Evolutionary conservation across 768 basidiomycete species (phyloP), one percentile per base, ranked within the genome.

Genomic region (Dacryopinax primogenitus): DNA sequence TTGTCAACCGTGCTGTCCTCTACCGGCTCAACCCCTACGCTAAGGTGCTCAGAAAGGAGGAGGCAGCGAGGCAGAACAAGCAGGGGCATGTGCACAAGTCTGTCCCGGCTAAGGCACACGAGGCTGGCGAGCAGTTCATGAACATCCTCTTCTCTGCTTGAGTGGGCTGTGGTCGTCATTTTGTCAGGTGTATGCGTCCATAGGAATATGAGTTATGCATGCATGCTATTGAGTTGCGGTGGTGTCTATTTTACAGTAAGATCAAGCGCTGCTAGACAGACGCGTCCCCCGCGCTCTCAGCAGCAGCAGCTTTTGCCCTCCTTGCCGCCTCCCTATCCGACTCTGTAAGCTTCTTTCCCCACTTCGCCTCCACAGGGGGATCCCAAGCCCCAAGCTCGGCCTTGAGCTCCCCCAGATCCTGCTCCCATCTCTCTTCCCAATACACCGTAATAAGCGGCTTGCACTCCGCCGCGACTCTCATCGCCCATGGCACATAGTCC

Each of bases 11-110:
- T 82, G 88, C 83, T 62, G 80, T 94, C 71, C 85, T 94, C 75
- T 94, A 93, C 91, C 88, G 93, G 72, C 84, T 98, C 79, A 98
- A 98, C 83, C 95, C 95, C 63, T 97, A 98, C 78, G 95, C 94
- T 72, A 95, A 95, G 84, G 88, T 88, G 47, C 77, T 93, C 72
- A 88, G 91, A 76, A 81, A 88, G 71, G 88, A 92, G 73, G 92
- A 95, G 75, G 75, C 80, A 81, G 45, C 68, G 71, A 65, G 77
- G 78, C 75, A 83, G 81, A 79, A 79, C 70, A 82, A 83, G 82
- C 86, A 86, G 80, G 76, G 82, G 74, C 37, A 70, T 64, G 86
- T 86, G 77, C 77, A 78, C 51, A 58, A 23, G 4, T 30, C 26
- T 23, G 26, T 58, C 26, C 51, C 51, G 68, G 78, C 78, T 64